These are phyloP conservation scores for Fomitopsis palustris DNA, from an alignment of 1,284 basidiomycete species.

Conservation along the genomic window DNA sequence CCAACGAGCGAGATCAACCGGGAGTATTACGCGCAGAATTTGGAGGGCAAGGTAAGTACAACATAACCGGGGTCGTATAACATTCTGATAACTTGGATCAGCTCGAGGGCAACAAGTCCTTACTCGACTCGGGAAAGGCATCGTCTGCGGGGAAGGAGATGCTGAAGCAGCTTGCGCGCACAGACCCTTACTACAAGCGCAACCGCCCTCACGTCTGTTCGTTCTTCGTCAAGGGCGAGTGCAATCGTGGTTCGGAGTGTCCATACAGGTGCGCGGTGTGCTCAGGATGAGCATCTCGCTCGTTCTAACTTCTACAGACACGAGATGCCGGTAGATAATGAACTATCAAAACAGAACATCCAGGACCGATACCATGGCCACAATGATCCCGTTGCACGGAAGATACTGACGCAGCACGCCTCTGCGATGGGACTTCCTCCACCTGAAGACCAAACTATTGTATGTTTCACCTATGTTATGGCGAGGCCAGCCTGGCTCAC, in stretches of 20 bases:
- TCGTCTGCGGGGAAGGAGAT: slow-evolving; percentile 89
- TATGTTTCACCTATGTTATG: slow-evolving; percentile 39
- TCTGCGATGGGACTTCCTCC: slow-evolving; percentile 79
- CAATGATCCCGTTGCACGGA: slow-evolving; percentile 89
- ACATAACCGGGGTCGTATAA: no score
- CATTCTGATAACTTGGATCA: no score
- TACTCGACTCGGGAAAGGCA: slow-evolving; percentile 65
- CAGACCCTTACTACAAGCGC: slow-evolving; percentile 95
- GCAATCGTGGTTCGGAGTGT: slow-evolving; percentile 87
- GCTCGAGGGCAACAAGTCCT: slow-evolving; percentile 67
- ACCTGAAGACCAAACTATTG: slow-evolving; percentile 85
- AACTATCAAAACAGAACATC: slow-evolving; percentile 87
- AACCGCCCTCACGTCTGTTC: slow-evolving; percentile 94
- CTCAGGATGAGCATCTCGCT: not conserved
- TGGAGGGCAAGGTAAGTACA: slow-evolving; percentile 83
- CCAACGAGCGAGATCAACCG: slow-evolving; percentile 96
- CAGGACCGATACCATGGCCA: slow-evolving; percentile 89
- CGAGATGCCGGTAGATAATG: slow-evolving; percentile 83
- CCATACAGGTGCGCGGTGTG: slow-evolving; percentile 68
- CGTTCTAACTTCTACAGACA: slow-evolving; percentile 48
- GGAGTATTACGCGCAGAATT: slow-evolving; percentile 97
- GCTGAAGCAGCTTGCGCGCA: slow-evolving; percentile 90
- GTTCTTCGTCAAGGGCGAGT: slow-evolving; percentile 95
- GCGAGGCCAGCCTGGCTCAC: slow-evolving; percentile 8
- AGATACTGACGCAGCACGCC: slow-evolving; percentile 77